Evolutionary conservation across 2,329 filamentous ascomycete species (phyloP).

Genomic region (Fusarium sp.): DNA sequence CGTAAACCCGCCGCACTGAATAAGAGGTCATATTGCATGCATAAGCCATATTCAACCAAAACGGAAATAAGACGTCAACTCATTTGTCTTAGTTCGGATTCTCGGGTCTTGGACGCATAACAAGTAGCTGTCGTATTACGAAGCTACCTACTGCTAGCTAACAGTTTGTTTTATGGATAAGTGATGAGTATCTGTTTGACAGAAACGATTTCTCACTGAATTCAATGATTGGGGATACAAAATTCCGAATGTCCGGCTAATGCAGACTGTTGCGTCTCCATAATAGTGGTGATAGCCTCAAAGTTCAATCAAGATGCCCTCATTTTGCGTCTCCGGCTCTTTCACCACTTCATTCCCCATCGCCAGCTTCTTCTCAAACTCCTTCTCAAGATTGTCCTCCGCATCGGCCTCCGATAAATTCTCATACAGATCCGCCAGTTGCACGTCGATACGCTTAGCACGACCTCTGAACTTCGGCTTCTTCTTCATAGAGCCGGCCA

Average conservation of each 20-base stretch:
- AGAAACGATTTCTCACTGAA: not conserved
- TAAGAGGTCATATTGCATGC: not conserved
- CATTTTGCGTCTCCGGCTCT: slow-evolving; percentile 1
- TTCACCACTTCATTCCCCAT: not conserved
- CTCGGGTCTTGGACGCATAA: not conserved
- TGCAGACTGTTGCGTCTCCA: not conserved
- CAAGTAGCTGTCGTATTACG: not conserved
- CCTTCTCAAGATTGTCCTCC: slow-evolving; percentile 8
- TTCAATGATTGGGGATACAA: not conserved
- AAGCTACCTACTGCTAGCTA: not conserved
- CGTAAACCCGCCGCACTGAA: not conserved
- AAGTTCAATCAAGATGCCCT: slow-evolving; percentile 28
- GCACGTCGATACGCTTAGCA: not conserved
- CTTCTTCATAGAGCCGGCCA: not conserved
- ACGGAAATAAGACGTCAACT: not conserved
- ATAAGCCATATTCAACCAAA: not conserved
- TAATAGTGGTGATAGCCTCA: not conserved
- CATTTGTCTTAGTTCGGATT: not conserved
- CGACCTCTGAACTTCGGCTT: slow-evolving; percentile 10
- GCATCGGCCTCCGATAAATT: not conserved
- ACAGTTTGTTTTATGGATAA: not conserved
- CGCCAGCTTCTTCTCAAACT: slow-evolving; percentile 1
- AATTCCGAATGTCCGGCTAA: not conserved
- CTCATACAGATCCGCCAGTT: not conserved
- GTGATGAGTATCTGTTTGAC: not conserved